Base-by-base conservation (phyloP, 2,329 filamentous ascomycete genomes). In the Exophiala spinifera region DNA sequence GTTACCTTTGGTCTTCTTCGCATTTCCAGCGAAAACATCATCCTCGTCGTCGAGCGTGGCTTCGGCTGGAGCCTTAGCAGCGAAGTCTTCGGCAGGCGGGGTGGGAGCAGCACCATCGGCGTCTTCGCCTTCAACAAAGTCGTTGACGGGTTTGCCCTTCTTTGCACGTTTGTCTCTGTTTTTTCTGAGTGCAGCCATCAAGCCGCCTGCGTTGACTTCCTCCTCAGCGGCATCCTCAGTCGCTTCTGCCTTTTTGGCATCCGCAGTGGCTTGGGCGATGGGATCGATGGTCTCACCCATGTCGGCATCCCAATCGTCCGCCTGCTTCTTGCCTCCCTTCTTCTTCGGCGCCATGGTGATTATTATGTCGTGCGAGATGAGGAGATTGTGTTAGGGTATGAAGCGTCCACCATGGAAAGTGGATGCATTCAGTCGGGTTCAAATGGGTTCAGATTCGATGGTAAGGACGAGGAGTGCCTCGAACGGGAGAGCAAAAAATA, bases 261-360 rank as follows among this genome's bases (percentile, higher is more conserved):
- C 71, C 49, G 71, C 64, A 40, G 69, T 67, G 37, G 74, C 73
- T 57, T 81, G 75, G 48, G 79, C 77, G 51, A 80, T 76, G 6
- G 87, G 84, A 61, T 83, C 82, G 67, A 85, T 80, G 57, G 79
- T 77, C 76, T 96, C 92, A 67, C 91, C 91, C 51, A 96, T 79
- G 61, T 96, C 91, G 52, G 88, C 85, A 73, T 97, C 94, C 92
- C 92, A 96, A 79, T 96, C 90, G 68, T 96, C 89, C 69, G 88
- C 83, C 69, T 79, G 83, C 80, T 92, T 95, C 49, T 65, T 65
- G 75, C 86, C 88, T 71, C 86, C 87, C 83, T 96, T 96, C 81
- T 94, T 95, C 79, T 96, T 96, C 60, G 91, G 91, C 68, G 91
- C 77, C 92, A 96, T 97, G 73, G 70, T 44, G 55, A 28, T 49